A percentile compares a stretch with the other conserved stretches of the same genome.
Evolutionary conservation across 1,284 basidiomycete genomes (phyloP).

Genomic region (Lentinula novae-zelandiae): DNA sequence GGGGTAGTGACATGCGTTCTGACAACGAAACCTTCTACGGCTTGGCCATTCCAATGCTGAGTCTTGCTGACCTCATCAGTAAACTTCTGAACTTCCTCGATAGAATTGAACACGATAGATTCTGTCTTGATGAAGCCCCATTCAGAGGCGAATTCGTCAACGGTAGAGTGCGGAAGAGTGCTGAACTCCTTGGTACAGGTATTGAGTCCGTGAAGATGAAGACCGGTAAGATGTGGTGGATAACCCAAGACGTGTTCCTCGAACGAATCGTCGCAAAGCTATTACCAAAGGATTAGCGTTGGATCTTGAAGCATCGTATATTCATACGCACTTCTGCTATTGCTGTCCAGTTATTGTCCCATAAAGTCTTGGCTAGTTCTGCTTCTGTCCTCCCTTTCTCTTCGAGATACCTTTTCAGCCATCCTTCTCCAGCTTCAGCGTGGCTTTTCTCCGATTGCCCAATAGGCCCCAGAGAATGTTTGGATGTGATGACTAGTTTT

Average conservation of each 20-base stretch:
- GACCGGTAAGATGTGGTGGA: conserved; percentile 77
- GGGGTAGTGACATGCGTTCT: conserved; percentile 63
- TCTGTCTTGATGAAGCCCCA: conserved; percentile 92
- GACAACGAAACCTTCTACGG: conserved; percentile 96
- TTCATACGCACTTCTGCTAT: conserved; percentile 73
- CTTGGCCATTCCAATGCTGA: conserved; percentile 81
- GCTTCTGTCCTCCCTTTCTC: conserved; percentile 64
- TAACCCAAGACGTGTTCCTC: conserved; percentile 97
- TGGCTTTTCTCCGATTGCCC: conserved; percentile 48
- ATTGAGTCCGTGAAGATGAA: conserved; percentile 94
- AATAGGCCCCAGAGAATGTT: conserved; percentile 76
- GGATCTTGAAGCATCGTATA: neutral
- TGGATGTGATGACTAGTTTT: conserved; percentile 86
- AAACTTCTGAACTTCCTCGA: conserved; percentile 73
- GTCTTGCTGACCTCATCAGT: conserved; percentile 64
- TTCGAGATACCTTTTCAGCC: conserved; percentile 77
- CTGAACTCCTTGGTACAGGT: conserved; percentile 66
- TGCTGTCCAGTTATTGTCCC: conserved; percentile 86
- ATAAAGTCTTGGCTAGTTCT: conserved; percentile 74
- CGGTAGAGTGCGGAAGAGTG: conserved; percentile 66
- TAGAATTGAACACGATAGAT: conserved; percentile 55
- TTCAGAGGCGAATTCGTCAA: conserved; percentile 80
- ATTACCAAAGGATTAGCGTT: neutral
- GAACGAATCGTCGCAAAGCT: conserved; percentile 97
- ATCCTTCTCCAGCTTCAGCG: conserved; percentile 76